These are phyloP conservation scores for Trypanosoma rangeli DNA, from an alignment of 208 protist species.

Conservation along the genomic window DNA sequence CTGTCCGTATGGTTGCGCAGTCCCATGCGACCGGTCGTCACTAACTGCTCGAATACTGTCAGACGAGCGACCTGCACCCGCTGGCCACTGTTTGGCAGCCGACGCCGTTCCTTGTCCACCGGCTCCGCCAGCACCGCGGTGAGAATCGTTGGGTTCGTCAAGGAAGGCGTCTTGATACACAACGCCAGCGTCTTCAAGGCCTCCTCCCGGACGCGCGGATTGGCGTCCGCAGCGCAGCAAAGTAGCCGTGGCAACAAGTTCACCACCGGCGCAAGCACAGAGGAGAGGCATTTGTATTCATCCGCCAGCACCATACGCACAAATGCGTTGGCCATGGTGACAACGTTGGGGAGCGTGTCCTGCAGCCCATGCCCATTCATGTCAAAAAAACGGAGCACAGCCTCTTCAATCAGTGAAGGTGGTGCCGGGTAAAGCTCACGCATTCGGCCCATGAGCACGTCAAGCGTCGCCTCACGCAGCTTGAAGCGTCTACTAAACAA, in stretches of 20 bases:
- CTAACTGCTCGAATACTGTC: constrained; percentile 46
- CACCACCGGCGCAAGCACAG: constrained; percentile 44
- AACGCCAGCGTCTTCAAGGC: constrained; percentile 55
- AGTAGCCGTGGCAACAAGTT: constrained; percentile 73
- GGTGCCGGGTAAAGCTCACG: constrained; percentile 21
- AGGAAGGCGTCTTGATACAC: constrained; percentile 41
- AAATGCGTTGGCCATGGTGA: constrained; percentile 66
- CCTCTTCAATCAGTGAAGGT: constrained; percentile 42
- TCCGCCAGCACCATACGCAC: constrained; percentile 63
- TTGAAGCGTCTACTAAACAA: constrained; percentile 74
- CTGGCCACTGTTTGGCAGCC: constrained; percentile 30
- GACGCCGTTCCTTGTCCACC: constrained; percentile 69
- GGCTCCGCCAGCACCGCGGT: constrained; percentile 62
- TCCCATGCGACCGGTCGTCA: constrained; percentile 11
- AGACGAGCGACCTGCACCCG: constrained; percentile 71
- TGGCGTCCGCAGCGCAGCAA: constrained; percentile 65
- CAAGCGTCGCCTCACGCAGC: constrained; percentile 74
- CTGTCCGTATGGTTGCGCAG: constrained; percentile 17
- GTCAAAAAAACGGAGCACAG: constrained; percentile 78
- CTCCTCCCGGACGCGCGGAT: constrained; percentile 76
- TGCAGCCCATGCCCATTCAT: constrained; percentile 75
- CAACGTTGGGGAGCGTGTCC: constrained; percentile 78
- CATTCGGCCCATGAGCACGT: constrained; percentile 44
- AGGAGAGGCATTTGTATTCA: constrained; percentile 36
- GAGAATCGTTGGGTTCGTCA: constrained; percentile 41